Base-by-base conservation (phyloP, 2,329 filamentous ascomycete species). In the Aspergillus piperis region DNA sequence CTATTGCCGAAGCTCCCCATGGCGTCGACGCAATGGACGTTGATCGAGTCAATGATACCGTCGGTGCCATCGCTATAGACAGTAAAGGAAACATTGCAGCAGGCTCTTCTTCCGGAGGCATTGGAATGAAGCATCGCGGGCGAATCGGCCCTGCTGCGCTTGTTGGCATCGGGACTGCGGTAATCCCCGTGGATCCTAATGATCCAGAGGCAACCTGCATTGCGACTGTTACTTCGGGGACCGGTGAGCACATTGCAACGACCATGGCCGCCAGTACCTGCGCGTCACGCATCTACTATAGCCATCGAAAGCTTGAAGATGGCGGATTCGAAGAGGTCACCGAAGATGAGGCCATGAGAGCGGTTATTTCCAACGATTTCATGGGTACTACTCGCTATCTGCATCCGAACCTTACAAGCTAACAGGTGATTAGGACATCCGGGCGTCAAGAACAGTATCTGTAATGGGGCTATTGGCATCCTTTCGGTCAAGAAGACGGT, bases 201-300 rank as follows among this genome's bases (percentile, higher is more conserved):
- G 93, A 97, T 70, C 80, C 85, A 6, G 86, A 91, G 2, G 80
- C 83, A 49, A 83, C 87, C 7, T 86, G 84, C 49, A 91, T 96
- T 27, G 94, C 92, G 30, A 88, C 89, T 25, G 92, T 97, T 21
- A 96, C 92, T 41, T 96, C 92, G 72, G 95, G 95, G 27, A 99
- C 95, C 2, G 95, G 95, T 51, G 95, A 99, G 77, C 95, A 99
- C 73, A 99, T 99, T 90, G 91, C 92, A 38, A 97, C 94, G 0
- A 96, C 93, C 0, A 89, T 96, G 84, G 94, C 95, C 10, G 93
- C 95, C 6, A 88, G 89, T 60, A 88, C 89, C 58, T 96, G 92
- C 72, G 92, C 93, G 0, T 90, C 94, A 65, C 86, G 95, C 49
- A 83, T 99, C 25, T 96, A 92, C 72, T 86, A 89, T 65, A 85